These are phyloP conservation scores for Rauvolfia tetraphylla DNA, from an alignment of 257 asterid genomes.

Conservation along the genomic window DNA sequence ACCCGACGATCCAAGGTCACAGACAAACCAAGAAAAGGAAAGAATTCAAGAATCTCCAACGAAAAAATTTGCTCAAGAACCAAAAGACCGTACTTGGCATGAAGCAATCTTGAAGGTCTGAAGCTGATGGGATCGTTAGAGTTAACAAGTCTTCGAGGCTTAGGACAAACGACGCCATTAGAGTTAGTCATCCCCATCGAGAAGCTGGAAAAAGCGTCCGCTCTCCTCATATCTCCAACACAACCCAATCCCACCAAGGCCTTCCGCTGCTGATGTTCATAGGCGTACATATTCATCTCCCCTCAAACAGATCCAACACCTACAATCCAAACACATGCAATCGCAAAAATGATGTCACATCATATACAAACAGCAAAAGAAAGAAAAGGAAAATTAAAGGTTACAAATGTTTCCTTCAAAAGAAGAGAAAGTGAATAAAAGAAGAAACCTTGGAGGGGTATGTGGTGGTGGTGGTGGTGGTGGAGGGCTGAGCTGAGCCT, in stretches of 20 bases:
- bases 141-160: slow-evolving; percentile 14
- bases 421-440: background rate
- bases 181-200: slow-evolving; percentile 9
- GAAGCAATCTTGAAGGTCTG: slow-evolving; percentile 12
- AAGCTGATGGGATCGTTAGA: background rate
- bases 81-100: slow-evolving; percentile 1
- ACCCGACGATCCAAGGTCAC: no score
- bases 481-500: slow-evolving; percentile 2
- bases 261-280: slow-evolving; percentile 35
- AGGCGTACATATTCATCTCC: slow-evolving; percentile 43
- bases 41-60: background rate
- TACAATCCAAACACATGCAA: slow-evolving; percentile 16
- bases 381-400: no score
- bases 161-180: slow-evolving; percentile 13
- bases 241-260: slow-evolving; percentile 19
- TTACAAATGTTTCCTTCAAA: background rate
- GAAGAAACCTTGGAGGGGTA: slow-evolving; percentile 8
- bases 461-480: background rate
- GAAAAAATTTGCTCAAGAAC: background rate
- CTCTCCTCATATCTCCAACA: slow-evolving; percentile 18
- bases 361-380: background rate
- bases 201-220: background rate
- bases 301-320: slow-evolving; percentile 13
- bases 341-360: slow-evolving; percentile 20
- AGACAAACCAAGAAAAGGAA: background rate